Evolutionary conservation across 2,329 filamentous ascomycete genomes (phyloP).

Genomic region (Alternaria atra): DNA sequence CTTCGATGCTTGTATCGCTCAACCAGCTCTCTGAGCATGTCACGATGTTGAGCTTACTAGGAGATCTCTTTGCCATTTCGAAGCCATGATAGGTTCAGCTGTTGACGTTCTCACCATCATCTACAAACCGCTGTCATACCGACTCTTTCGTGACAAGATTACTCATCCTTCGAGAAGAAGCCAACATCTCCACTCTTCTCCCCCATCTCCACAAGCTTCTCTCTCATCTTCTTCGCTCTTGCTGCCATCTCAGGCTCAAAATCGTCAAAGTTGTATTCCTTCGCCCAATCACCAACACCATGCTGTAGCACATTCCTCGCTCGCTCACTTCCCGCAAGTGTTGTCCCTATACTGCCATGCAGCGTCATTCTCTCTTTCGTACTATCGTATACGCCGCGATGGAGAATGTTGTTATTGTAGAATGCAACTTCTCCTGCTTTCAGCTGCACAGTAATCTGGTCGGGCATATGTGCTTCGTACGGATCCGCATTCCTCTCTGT

Average conservation of each 20-base stretch:
- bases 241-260: constrained; percentile 67
- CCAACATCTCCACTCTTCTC: constrained; percentile 68
- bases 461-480: constrained; percentile 68
- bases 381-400: constrained; percentile 72
- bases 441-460: constrained; percentile 71
- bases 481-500: constrained; percentile 73
- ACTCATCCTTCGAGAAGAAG: constrained; percentile 55
- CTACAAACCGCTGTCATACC: neutral
- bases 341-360: constrained; percentile 75
- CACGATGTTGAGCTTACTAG: neutral
- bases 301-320: constrained; percentile 80
- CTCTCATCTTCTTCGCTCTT: constrained; percentile 71
- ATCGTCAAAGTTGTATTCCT: constrained; percentile 65
- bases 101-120: neutral
- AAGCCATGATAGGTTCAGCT: neutral
- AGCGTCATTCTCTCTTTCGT: constrained; percentile 72
- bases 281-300: constrained; percentile 73
- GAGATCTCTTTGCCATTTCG: neutral
- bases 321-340: constrained; percentile 62
- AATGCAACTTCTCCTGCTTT: constrained; percentile 82
- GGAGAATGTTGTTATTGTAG: constrained; percentile 90
- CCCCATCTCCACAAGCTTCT: constrained; percentile 69
- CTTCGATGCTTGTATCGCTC: neutral
- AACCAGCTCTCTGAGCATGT: neutral
- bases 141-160: neutral